Evolutionary conservation across 106 monocot genomes (phyloP).

Genomic region (Dendrobium officinale): DNA sequence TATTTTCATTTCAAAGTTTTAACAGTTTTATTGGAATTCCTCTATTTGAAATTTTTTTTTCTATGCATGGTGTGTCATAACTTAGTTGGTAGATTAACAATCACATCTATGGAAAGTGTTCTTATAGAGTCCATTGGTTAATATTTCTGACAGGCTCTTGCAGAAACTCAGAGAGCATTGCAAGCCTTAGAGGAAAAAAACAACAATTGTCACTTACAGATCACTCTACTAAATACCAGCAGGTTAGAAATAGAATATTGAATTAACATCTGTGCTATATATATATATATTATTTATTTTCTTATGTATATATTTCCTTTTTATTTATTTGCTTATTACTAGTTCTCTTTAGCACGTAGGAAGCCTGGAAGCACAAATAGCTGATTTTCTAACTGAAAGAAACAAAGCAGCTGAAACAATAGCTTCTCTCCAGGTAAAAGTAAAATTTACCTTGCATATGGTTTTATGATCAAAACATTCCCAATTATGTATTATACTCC

Average conservation of each 20-base stretch:
- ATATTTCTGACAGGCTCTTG: constrained; percentile 39
- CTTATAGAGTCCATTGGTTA: constrained; percentile 4
- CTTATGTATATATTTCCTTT: constrained; percentile 7
- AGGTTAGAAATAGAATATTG: constrained; percentile 28
- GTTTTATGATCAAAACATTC: neutral
- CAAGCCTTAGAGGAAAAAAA: constrained; percentile 74
- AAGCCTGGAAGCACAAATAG: constrained; percentile 61
- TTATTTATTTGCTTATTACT: constrained; percentile 2
- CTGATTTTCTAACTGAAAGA: constrained; percentile 67
- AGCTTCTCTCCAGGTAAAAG: constrained; percentile 80
- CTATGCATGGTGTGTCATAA: neutral
- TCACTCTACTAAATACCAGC: constrained; percentile 74
- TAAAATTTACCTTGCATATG: neutral
- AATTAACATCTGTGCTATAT: neutral
- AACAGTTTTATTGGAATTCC: neutral
- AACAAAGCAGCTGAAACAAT: constrained; percentile 73
- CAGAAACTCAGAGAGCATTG: constrained; percentile 40
- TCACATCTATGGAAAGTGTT: neutral
- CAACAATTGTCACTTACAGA: constrained; percentile 57
- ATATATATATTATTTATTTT: neutral
- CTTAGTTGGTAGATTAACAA: neutral
- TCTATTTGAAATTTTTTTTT: neutral
- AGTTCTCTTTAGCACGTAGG: constrained; percentile 53
- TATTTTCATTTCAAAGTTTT: neutral
- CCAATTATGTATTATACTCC: neutral